Evolutionary conservation across 1,284 basidiomycete genomes (phyloP).

Genomic region (Melampsora allii-populina): DNA sequence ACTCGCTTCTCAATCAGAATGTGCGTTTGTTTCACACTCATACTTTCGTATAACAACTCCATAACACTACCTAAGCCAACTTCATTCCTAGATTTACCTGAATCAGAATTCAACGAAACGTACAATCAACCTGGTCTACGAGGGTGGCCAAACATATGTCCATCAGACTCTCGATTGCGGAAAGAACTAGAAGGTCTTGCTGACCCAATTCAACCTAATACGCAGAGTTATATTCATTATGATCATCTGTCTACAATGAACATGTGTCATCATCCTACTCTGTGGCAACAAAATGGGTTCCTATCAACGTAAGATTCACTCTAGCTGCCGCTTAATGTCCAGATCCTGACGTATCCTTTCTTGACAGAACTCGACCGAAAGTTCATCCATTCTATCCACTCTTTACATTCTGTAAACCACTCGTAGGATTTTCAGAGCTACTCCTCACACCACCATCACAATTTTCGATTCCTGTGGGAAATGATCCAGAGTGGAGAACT

Average conservation of each 20-base stretch:
- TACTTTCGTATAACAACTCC: not conserved
- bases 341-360: not conserved
- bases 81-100: not conserved
- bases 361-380: conserved; percentile 18
- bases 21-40: not conserved
- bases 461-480: conserved; percentile 46
- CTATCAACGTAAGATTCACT: conserved; percentile 13
- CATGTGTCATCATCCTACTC: conserved; percentile 32
- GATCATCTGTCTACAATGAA: conserved; percentile 21
- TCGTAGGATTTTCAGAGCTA: conserved; percentile 29
- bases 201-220: not conserved
- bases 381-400: conserved; percentile 38
- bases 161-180: conserved; percentile 19
- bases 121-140: conserved; percentile 9
- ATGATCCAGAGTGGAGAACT: conserved; percentile 55
- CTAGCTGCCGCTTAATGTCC: not conserved
- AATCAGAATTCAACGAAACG: conserved; percentile 2
- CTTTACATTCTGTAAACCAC: conserved; percentile 21
- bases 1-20: conserved; percentile 6
- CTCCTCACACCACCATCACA: conserved; percentile 16
- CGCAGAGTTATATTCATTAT: conserved; percentile 23
- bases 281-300: conserved; percentile 20
- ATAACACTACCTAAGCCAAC: not conserved
- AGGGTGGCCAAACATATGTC: conserved; percentile 34
- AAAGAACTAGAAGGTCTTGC: conserved; percentile 20